A percentile compares a stretch with the other conserved stretches of the same genome.
Conservation (phyloP, 1,284 basidiomycete genomes). For the Leccinum solheimii region DNA sequence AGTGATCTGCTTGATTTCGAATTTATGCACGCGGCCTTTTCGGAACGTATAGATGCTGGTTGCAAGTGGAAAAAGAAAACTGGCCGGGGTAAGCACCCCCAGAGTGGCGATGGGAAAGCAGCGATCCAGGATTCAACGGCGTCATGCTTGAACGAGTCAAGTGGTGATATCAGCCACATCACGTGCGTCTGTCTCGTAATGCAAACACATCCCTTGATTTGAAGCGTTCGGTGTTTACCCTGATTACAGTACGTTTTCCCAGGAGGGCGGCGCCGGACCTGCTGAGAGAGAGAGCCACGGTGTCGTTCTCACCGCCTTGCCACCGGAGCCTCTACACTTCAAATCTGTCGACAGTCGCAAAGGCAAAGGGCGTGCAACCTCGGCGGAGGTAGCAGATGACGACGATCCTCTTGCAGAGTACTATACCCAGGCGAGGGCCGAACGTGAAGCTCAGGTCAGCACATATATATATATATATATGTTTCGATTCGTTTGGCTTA, state of each 20-base stretch:
- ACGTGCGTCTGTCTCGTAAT: slow-evolving; percentile 35
- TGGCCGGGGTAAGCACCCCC: slow-evolving; percentile 1
- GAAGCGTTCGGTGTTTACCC: slow-evolving; percentile 1
- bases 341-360: slow-evolving; percentile 10
- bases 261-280: slow-evolving; percentile 15
- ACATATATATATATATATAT: neutral
- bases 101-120: neutral
- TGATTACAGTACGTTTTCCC: slow-evolving; percentile 37
- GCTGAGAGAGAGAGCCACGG: neutral
- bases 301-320: slow-evolving; percentile 23
- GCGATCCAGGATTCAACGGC: neutral
- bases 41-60: slow-evolving; percentile 48
- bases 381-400: slow-evolving; percentile 2
- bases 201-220: neutral
- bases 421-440: slow-evolving; percentile 55
- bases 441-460: slow-evolving; percentile 45
- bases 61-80: slow-evolving; percentile 18
- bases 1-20: slow-evolving; percentile 35
- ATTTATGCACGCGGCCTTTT: slow-evolving; percentile 48
- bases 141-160: slow-evolving; percentile 4
- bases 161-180: slow-evolving; percentile 39
- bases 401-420: slow-evolving; percentile 65
- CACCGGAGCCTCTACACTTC: slow-evolving; percentile 30
- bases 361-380: slow-evolving; percentile 1
- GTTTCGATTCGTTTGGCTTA: neutral